Conservation (phyloP, 163 green algal genomes). For the Smithsoniella earleae region DNA sequence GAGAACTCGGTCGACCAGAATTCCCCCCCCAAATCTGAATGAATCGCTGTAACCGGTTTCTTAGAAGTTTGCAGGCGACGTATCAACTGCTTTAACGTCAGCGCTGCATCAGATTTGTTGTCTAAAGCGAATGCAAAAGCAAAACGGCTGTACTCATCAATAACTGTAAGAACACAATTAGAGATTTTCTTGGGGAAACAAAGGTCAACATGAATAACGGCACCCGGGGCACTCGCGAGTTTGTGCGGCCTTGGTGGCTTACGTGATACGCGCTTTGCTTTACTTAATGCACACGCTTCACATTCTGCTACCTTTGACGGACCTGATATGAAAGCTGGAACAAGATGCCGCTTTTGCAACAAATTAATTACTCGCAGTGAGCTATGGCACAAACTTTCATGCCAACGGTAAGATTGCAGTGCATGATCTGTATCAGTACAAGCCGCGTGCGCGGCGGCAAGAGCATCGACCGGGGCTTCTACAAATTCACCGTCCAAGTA, state of each 20-base stretch:
- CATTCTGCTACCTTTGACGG: background rate
- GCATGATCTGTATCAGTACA: background rate
- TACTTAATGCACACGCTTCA: constrained; percentile 1
- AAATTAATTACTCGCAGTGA: background rate
- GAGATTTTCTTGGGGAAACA: background rate
- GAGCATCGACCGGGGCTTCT: background rate
- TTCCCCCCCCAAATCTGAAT: background rate
- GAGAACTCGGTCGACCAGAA: background rate
- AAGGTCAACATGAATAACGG: background rate
- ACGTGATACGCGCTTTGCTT: background rate
- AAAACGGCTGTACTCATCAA: constrained; percentile 17
- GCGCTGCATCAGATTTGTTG: background rate
- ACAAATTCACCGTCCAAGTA: background rate
- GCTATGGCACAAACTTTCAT: background rate
- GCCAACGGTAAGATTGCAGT: background rate
- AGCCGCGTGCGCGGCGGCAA: background rate
- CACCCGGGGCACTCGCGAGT: background rate
- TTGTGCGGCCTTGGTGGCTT: background rate
- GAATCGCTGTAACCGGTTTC: background rate
- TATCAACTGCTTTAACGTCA: background rate
- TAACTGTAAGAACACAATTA: background rate
- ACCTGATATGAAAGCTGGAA: background rate
- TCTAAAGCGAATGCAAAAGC: background rate
- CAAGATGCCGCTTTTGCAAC: background rate
- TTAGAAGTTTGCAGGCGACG: background rate